A percentile compares a stretch with the other conserved stretches of the same genome.
phyloP scores from a whole-genome alignment of 768 basidiomycete genomes.

The Suillus bovinus region DNA sequence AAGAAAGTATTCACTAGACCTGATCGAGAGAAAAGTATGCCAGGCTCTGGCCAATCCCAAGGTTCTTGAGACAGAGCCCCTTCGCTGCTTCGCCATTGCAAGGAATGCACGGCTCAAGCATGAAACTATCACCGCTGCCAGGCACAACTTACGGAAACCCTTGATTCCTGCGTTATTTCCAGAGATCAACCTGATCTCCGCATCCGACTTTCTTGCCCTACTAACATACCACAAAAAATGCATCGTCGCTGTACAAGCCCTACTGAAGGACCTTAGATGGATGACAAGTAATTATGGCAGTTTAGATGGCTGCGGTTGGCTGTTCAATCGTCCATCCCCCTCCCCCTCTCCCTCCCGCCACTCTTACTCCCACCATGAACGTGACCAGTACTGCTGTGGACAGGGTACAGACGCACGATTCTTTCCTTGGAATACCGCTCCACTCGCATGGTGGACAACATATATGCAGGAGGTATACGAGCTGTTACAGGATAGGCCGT shows the following conservation, averaged over 20 bases:
- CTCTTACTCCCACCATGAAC: too few relatives aligned
- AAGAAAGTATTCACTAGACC: slow-evolving; percentile 26
- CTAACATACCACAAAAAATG: slow-evolving; percentile 14
- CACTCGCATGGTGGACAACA: slow-evolving; percentile 24
- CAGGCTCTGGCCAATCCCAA: slow-evolving; percentile 18
- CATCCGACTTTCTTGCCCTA: slow-evolving; percentile 19
- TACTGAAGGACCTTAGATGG: slow-evolving; percentile 7
- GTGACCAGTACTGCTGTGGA: slow-evolving; percentile 4
- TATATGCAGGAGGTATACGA: slow-evolving; percentile 22
- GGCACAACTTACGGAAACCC: slow-evolving; percentile 22
- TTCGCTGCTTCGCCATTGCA: slow-evolving; percentile 30
- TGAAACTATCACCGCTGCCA: slow-evolving; percentile 26
- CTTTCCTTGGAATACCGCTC: not conserved
- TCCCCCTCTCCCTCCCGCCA: too few relatives aligned
- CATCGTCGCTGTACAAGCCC: not conserved
- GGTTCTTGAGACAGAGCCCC: slow-evolving; percentile 17
- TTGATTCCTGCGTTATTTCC: slow-evolving; percentile 18
- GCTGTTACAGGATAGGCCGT: slow-evolving; percentile 21
- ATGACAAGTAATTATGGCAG: slow-evolving; percentile 16
- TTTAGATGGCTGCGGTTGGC: slow-evolving; percentile 13
- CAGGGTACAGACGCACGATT: not conserved
- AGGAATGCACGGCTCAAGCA: slow-evolving; percentile 22
- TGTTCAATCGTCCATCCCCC: slow-evolving; percentile 10
- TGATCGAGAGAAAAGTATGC: slow-evolving; percentile 16
- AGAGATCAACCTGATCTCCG: slow-evolving; percentile 26